Percentiles rank a stretch among this genome's conserved stretches.
Evolutionary conservation across 2,329 filamentous ascomycete genomes (phyloP).

Genomic region (Ascocoryne sarcoides): DNA sequence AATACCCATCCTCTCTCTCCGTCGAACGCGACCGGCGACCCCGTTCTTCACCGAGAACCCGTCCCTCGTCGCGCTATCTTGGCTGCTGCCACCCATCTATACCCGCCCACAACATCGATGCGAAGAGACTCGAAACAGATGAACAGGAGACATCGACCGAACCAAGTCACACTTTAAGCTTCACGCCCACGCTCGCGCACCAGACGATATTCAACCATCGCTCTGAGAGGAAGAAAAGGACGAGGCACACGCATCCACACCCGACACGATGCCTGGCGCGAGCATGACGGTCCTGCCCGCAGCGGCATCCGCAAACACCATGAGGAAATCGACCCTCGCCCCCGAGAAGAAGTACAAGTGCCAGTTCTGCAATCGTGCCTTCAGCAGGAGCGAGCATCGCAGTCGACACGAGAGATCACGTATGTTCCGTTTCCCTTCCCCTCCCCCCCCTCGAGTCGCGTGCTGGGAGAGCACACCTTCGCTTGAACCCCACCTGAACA

Average conservation of each 20-base stretch:
- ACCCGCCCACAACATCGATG: slow-evolving; percentile 41
- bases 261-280: slow-evolving; percentile 56
- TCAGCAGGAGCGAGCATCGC: slow-evolving; percentile 93
- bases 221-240: slow-evolving; percentile 21
- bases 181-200: slow-evolving; percentile 39
- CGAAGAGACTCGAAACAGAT: slow-evolving; percentile 45
- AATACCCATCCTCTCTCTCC: slow-evolving; percentile 11
- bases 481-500: slow-evolving; percentile 7
- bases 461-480: slow-evolving; percentile 6
- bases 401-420: slow-evolving; percentile 95
- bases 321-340: slow-evolving; percentile 61
- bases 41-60: slow-evolving; percentile 19
- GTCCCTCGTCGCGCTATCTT: slow-evolving; percentile 18
- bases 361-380: slow-evolving; percentile 95
- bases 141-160: slow-evolving; percentile 40
- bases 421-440: slow-evolving; percentile 49
- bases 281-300: slow-evolving; percentile 46
- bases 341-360: slow-evolving; percentile 99
- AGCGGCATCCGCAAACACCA: slow-evolving; percentile 57
- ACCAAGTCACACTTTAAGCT: slow-evolving; percentile 60
- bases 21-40: slow-evolving; percentile 18
- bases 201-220: slow-evolving; percentile 31
- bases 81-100: slow-evolving; percentile 26
- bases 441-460: slow-evolving; percentile 20
- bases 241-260: slow-evolving; percentile 1